Conservation (phyloP, 2,329 filamentous ascomycete species). For the Byssochlamys sp. region DNA sequence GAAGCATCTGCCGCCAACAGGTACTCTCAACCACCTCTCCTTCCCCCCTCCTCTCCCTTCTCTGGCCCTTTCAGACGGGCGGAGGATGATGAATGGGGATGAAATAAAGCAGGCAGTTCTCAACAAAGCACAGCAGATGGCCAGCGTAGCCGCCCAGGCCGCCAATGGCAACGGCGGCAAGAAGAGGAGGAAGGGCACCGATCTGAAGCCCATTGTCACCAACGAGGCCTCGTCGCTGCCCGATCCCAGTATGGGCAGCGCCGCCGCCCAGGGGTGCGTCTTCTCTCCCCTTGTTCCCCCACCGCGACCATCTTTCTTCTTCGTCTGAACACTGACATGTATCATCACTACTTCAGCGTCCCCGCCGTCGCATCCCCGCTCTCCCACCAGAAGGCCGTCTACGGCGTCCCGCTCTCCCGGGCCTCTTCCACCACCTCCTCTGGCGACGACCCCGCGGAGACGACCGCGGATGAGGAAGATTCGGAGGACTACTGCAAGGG, state of each 20-base stretch:
- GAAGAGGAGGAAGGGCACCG: slow-evolving; percentile 56
- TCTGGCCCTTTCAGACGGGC: slow-evolving; percentile 1
- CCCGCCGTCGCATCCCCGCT: slow-evolving; percentile 28
- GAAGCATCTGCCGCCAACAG: slow-evolving; percentile 1
- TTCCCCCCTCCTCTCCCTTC: slow-evolving; percentile 3
- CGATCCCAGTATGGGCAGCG: slow-evolving; percentile 30
- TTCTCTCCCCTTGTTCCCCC: slow-evolving; percentile 1
- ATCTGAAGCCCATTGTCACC: slow-evolving; percentile 58
- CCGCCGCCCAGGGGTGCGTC: slow-evolving; percentile 37
- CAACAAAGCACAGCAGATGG: slow-evolving; percentile 58
- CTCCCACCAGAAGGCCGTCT: slow-evolving; percentile 35
- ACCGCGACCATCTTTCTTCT: slow-evolving; percentile 5
- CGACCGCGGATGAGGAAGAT: slow-evolving; percentile 95
- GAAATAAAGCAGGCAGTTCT: slow-evolving; percentile 57
- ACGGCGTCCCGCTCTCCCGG: slow-evolving; percentile 52
- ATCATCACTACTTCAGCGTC: slow-evolving; percentile 9
- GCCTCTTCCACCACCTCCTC: slow-evolving; percentile 66
- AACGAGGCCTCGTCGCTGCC: slow-evolving; percentile 45
- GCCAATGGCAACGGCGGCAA: slow-evolving; percentile 51
- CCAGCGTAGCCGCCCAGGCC: slow-evolving; percentile 36
- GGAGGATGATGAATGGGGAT: slow-evolving; percentile 50
- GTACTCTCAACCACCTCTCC: slow-evolving; percentile 1
- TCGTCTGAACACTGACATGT: slow-evolving; percentile 1
- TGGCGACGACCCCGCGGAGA: slow-evolving; percentile 74
- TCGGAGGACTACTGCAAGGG: slow-evolving; percentile 99